These are phyloP conservation scores for Asterionellopsis glacialis DNA, from an alignment of 108 stramenopile species.

Conservation along the genomic window DNA sequence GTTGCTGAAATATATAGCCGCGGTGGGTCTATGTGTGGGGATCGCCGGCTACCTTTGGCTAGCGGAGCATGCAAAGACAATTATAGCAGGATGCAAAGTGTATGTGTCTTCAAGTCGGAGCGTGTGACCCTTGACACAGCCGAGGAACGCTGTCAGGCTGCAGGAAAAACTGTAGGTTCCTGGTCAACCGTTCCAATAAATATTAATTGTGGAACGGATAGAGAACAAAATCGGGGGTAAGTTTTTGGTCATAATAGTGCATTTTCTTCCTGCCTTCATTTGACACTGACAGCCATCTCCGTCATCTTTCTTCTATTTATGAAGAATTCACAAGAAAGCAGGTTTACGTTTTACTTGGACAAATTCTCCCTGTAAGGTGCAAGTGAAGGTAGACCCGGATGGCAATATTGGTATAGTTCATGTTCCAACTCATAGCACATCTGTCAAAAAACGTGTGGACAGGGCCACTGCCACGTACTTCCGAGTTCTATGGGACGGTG, in stretches of 20 bases:
- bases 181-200: conserved; percentile 15
- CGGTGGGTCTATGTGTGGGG: too few species aligned
- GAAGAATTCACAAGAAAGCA: conserved; percentile 35
- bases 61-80: too few species aligned
- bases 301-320: conserved; percentile 48
- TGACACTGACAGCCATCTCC: background rate
- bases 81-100: conserved; percentile 19
- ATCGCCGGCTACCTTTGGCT: too few species aligned
- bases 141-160: conserved; percentile 3
- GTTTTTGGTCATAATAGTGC: conserved; percentile 47
- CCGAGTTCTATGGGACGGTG: conserved; percentile 17
- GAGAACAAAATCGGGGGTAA: conserved; percentile 22
- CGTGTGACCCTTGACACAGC: background rate
- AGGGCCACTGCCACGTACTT: conserved; percentile 17
- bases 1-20: too few species aligned
- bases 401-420: conserved; percentile 57
- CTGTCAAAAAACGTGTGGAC: conserved; percentile 5
- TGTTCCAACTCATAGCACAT: conserved; percentile 20
- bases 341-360: conserved; percentile 30
- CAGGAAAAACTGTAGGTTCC: conserved; percentile 10
- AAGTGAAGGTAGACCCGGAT: conserved; percentile 38
- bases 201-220: conserved; percentile 11
- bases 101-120: conserved; percentile 33
- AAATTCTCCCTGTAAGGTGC: conserved; percentile 29
- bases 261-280: too few species aligned